phyloP scores from a whole-genome alignment of 371 early-diverging fungal genomes.

The Syncephalastrum sp. region DNA sequence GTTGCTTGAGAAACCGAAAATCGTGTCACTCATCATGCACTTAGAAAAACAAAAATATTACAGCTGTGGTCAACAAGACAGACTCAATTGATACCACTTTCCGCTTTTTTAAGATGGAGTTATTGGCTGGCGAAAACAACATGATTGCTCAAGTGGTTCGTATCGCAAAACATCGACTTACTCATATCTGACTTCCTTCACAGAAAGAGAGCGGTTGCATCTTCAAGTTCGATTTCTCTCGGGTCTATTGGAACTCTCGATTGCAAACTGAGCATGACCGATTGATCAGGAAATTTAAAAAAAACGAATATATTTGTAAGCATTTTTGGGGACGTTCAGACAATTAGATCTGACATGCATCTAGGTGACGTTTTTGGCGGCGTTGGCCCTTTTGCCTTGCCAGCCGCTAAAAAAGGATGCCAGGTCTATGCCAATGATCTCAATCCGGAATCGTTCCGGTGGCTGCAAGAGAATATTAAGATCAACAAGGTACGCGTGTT shows the following conservation, averaged over 20 bases:
- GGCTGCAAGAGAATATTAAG: slow-evolving; percentile 76
- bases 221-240: slow-evolving; percentile 94
- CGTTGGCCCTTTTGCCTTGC: slow-evolving; percentile 98
- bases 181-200: neutral
- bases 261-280: slow-evolving; percentile 95
- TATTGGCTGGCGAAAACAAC: slow-evolving; percentile 88
- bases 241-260: slow-evolving; percentile 99
- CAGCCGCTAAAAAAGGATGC: slow-evolving; percentile 85
- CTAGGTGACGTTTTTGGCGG: slow-evolving; percentile 96
- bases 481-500: slow-evolving; percentile 73
- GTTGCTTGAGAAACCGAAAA: slow-evolving; percentile 5
- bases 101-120: slow-evolving; percentile 95
- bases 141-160: slow-evolving; percentile 86
- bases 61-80: slow-evolving; percentile 95
- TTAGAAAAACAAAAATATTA: slow-evolving; percentile 89
- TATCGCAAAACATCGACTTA: too few species aligned
- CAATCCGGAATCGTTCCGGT: slow-evolving; percentile 89
- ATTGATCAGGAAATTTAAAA: slow-evolving; percentile 74
- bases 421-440: slow-evolving; percentile 97
- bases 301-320: slow-evolving; percentile 76
- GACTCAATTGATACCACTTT: slow-evolving; percentile 94
- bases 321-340: neutral
- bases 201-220: slow-evolving; percentile 90
- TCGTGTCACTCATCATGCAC: neutral
- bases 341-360: slow-evolving; percentile 13